These are phyloP conservation scores for Dioszegia hungarica DNA, from an alignment of 768 basidiomycete species.

Conservation along the genomic window DNA sequence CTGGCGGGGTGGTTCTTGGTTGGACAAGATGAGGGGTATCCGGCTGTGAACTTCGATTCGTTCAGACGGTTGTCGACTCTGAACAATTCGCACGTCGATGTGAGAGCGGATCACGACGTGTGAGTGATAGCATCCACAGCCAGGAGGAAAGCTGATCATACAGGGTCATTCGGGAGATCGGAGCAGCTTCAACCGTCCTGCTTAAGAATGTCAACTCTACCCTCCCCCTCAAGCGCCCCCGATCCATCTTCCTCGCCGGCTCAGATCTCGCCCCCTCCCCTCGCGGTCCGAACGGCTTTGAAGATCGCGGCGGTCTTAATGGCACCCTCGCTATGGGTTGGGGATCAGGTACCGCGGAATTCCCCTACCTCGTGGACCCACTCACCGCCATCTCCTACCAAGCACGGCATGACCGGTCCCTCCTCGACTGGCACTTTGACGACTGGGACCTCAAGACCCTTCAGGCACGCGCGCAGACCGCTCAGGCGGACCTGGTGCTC, in stretches of 20 bases:
- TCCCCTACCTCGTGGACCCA: slow-evolving; percentile 72
- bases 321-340: slow-evolving; percentile 80
- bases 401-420: slow-evolving; percentile 63
- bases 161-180: slow-evolving; percentile 64
- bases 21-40: slow-evolving; percentile 54
- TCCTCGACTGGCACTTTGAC: slow-evolving; percentile 64
- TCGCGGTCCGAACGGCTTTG: slow-evolving; percentile 66
- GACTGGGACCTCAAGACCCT: slow-evolving; percentile 62
- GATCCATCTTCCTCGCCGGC: slow-evolving; percentile 60
- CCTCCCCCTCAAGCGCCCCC: slow-evolving; percentile 57
- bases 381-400: slow-evolving; percentile 73
- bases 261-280: slow-evolving; percentile 59
- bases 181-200: slow-evolving; percentile 66
- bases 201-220: slow-evolving; percentile 64
- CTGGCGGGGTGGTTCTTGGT: slow-evolving; percentile 53
- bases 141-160: neutral
- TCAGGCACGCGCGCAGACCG: slow-evolving; percentile 37
- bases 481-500: slow-evolving; percentile 61
- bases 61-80: slow-evolving; percentile 21
- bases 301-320: slow-evolving; percentile 57
- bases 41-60: slow-evolving; percentile 65
- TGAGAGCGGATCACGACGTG: slow-evolving; percentile 64
- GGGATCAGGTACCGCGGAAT: slow-evolving; percentile 72
- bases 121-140: slow-evolving; percentile 6
- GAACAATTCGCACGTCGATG: slow-evolving; percentile 52